phyloP scores from a whole-genome alignment of 495 filamentous ascomycete genomes.

The Sporormia fimetaria region DNA sequence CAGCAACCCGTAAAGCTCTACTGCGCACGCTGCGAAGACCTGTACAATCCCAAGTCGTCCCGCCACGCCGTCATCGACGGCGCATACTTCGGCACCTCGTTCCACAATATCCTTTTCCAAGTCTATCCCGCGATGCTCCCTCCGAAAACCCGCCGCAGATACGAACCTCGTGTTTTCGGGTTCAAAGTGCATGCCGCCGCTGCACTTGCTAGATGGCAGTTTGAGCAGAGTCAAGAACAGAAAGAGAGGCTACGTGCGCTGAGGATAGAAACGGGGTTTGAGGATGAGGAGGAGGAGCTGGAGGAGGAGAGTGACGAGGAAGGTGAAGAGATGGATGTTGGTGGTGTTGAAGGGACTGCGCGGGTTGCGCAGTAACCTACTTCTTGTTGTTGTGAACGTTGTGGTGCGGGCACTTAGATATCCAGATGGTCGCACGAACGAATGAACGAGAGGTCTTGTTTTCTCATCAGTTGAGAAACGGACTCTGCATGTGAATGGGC shows the following conservation, averaged over 20 bases:
- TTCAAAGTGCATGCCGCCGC: slow-evolving; percentile 90
- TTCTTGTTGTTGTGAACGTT: background rate
- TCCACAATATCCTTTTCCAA: slow-evolving; percentile 98
- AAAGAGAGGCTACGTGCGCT: slow-evolving; percentile 49
- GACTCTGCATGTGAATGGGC: background rate
- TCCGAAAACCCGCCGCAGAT: slow-evolving; percentile 70
- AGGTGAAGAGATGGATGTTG: slow-evolving; percentile 31
- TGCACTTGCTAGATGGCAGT: slow-evolving; percentile 84
- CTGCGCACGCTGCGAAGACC: slow-evolving; percentile 92
- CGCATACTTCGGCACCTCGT: slow-evolving; percentile 93
- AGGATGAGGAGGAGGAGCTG: slow-evolving; percentile 43
- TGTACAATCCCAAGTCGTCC: slow-evolving; percentile 97
- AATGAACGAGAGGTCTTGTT: background rate
- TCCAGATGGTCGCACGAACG: background rate
- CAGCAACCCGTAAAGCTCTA: slow-evolving; percentile 87
- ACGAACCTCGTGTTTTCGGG: slow-evolving; percentile 81
- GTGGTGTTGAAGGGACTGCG: slow-evolving; percentile 14
- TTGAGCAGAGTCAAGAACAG: slow-evolving; percentile 65
- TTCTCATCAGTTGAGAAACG: background rate
- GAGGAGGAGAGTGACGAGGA: slow-evolving; percentile 38
- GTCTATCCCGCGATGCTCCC: slow-evolving; percentile 87
- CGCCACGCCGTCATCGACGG: slow-evolving; percentile 92
- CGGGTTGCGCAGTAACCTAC: background rate
- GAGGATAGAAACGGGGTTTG: slow-evolving; percentile 45
- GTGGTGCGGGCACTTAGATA: background rate